Evolutionary conservation across 192 early-diverging fungal species (phyloP).

Genomic region (Podila horticola): DNA sequence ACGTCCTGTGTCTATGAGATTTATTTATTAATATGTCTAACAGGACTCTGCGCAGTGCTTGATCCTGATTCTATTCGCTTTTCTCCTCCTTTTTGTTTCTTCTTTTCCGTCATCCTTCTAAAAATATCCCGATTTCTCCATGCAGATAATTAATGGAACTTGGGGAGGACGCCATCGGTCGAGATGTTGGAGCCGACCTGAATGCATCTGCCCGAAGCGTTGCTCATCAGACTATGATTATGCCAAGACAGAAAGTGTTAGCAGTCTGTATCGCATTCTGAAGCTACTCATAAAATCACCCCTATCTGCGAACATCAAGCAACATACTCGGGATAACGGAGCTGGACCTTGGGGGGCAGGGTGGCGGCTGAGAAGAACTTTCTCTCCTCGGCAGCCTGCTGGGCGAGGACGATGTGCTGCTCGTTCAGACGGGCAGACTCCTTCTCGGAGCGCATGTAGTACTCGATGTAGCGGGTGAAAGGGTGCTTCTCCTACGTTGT

Average conservation of each 20-base stretch:
- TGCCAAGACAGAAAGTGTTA: neutral
- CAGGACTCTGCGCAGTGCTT: too few relatives aligned
- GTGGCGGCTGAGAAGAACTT: conserved; percentile 11
- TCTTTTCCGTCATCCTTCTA: neutral
- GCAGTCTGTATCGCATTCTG: neutral
- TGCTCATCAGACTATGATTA: conserved; percentile 24
- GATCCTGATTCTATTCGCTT: too few relatives aligned
- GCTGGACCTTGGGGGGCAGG: conserved; percentile 44
- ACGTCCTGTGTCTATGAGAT: too few relatives aligned
- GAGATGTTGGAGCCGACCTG: conserved; percentile 16
- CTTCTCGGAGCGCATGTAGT: conserved; percentile 53
- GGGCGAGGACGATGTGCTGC: conserved; percentile 39
- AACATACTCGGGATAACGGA: conserved; percentile 49
- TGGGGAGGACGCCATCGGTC: conserved; percentile 16
- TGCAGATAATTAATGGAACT: conserved; percentile 26
- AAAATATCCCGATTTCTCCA: neutral
- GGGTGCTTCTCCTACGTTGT: conserved; percentile 44
- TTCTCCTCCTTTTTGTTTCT: too few relatives aligned
- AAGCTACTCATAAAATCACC: neutral
- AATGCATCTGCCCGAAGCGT: conserved; percentile 21
- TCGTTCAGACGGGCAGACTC: conserved; percentile 47
- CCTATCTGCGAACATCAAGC: neutral
- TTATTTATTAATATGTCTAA: too few relatives aligned
- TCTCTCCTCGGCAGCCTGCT: conserved; percentile 24
- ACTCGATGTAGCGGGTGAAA: conserved; percentile 52